phyloP scores from a whole-genome alignment of 495 filamentous ascomycete species.

The Xylaria scruposa region DNA sequence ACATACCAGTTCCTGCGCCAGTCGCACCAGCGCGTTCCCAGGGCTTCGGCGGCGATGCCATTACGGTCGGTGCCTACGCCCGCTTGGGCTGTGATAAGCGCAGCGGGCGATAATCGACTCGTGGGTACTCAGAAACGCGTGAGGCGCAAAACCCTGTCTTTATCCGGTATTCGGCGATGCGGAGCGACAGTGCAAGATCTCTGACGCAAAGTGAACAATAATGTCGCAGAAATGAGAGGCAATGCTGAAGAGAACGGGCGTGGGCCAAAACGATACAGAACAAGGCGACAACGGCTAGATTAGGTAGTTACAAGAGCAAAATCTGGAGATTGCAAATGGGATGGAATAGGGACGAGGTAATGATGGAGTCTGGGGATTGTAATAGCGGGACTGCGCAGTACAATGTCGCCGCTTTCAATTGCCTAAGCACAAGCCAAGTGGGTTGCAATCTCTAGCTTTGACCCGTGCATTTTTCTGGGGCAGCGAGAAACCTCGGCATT shows the following conservation, averaged over 20 bases:
- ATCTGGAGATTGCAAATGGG: constrained; percentile 29
- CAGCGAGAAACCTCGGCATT: constrained; percentile 8
- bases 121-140: not conserved
- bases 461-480: not conserved
- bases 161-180: not conserved
- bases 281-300: constrained; percentile 16
- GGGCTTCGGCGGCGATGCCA: constrained; percentile 90
- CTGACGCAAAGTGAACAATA: no score
- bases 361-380: not conserved
- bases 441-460: not conserved
- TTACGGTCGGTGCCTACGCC: constrained; percentile 29
- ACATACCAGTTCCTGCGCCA: constrained; percentile 59
- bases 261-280: not conserved
- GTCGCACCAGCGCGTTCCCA: constrained; percentile 83
- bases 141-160: not conserved
- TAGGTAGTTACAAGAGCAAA: constrained; percentile 33
- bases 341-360: constrained; percentile 8
- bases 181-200: not conserved
- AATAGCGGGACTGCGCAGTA: not conserved
- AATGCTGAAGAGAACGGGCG: not conserved
- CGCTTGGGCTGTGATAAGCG: constrained; percentile 21
- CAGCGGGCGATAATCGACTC: constrained; percentile 26
- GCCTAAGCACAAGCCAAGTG: not conserved
- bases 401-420: constrained; percentile 19
- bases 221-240: not conserved